Percentiles rank a stretch among this genome's conserved stretches.
Evolutionary conservation across 1,284 basidiomycete species (phyloP).

Genomic region (Heterobasidion irregulare): DNA sequence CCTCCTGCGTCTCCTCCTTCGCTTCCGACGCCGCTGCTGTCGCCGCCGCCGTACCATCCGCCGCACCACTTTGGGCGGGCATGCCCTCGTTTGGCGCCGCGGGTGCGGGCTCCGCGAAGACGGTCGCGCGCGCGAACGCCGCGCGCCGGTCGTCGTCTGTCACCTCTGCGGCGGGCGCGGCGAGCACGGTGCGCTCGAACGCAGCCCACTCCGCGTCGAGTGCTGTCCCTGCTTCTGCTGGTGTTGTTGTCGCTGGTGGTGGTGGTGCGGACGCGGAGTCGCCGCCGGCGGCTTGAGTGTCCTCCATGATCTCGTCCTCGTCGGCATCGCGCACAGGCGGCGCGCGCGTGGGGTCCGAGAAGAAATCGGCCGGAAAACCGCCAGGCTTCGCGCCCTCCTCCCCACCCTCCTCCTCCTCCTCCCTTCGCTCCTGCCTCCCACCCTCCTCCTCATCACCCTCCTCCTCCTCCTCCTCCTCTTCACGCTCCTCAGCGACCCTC

Average conservation of each 20-base stretch:
- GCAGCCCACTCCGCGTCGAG: conserved; percentile 62
- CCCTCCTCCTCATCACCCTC: conserved; percentile 8
- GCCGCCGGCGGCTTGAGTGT: conserved; percentile 24
- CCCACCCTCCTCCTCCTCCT: not conserved
- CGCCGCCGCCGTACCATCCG: conserved; percentile 15
- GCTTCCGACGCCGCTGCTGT: conserved; percentile 16
- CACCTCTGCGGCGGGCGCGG: conserved; percentile 18
- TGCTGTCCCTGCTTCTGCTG: conserved; percentile 15
- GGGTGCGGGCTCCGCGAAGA: conserved; percentile 60
- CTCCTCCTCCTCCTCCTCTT: conserved; percentile 22
- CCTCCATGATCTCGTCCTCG: conserved; percentile 35
- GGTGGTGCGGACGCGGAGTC: not conserved
- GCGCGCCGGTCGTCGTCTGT: conserved; percentile 26
- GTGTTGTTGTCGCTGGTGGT: conserved; percentile 11
- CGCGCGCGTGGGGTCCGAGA: conserved; percentile 62
- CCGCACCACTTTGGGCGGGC: conserved; percentile 24
- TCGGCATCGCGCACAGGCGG: conserved; percentile 25
- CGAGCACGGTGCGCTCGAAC: conserved; percentile 58
- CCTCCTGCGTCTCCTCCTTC: conserved; percentile 35
- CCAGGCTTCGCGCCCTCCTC: conserved; percentile 4
- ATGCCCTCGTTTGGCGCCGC: conserved; percentile 45
- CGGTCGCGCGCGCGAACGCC: conserved; percentile 59
- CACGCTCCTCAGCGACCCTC: conserved; percentile 35
- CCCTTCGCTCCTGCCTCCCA: conserved; percentile 9
- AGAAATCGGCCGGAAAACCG: conserved; percentile 64